Base-by-base conservation (phyloP, 179 eudicot genomes). In the Camellia oleifera region DNA sequence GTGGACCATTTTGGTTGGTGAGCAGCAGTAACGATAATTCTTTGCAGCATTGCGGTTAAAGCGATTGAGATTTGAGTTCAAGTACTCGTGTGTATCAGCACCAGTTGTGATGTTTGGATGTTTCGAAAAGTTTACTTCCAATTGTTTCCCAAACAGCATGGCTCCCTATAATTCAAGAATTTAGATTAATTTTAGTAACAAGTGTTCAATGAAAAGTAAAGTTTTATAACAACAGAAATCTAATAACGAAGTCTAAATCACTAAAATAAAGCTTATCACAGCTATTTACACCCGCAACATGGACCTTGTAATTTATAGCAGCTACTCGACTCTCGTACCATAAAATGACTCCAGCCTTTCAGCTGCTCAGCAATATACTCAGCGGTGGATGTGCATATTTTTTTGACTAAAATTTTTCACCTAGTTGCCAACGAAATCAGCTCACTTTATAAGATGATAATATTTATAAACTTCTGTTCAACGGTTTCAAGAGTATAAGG, bases 1-100 rank as follows among this genome's bases (percentile, higher is more conserved):
- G 81, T 94, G 98, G 81, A 95, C 91, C 92, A 92, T 89, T 84
- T 92, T 95, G 78, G 97, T 95, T 1, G 98, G 98, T 40, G 98
- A 89, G 80, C 97, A 95, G 88, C 98, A 95, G 85, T 95, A 95
- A 20, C 97, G 91, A 82, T 93, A 95, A 65, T 95, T 91, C 81
- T 95, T 95, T 7, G 94, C 94, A 44, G 95, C 92, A 57, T 95
- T 95, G 20, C 97, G 86, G 82, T 91, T 95, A 74, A 95, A 93
- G 20, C 98, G 97, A 79, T 95, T 93, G 73, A 95, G 95, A 80
- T 90, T 95, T 64, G 98, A 95, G 85, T 92, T 92, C 15, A 84
- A 82, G 84, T 88, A 95, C 75, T 93, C 98, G 61, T 86, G 97
- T 46, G 98, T 89, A 58, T 95, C 98, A 13, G 94, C 84, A 46